Evolutionary conservation across 257 asterid genomes (phyloP), one percentile per base, ranked within the genome.

Genomic region (Hygrophila difformis): DNA sequence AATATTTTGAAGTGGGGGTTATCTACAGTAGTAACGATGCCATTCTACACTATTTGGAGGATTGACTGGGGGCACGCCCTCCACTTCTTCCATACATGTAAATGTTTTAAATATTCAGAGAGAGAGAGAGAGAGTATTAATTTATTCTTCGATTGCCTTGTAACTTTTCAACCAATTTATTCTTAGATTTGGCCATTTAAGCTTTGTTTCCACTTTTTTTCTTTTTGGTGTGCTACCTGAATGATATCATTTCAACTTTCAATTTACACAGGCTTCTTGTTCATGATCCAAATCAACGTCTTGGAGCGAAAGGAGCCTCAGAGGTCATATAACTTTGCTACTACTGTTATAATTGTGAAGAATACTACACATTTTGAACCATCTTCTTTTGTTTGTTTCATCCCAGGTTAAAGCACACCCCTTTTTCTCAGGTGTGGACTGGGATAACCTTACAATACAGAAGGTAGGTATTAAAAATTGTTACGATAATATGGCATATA

Each of bases 281-380:
- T 46, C 96, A 75, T 39, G 93, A 85, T 55, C 87, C 98, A 62
- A 60, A 74, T 72, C 81, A 61, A 60, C 91, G 98, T 36, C 68
- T 89, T 53, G 98, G 98, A 70, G 84, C 82, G 52, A 73, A 69
- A 51, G 97, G 94, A 63, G 89, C 97, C 49, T 69, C 85, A 34
- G 96, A 85, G 96, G 97, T 87, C 18, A 38, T 59, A 42, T 24
- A 28, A 13, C 42, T 53, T 43, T 34, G 26, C 51, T 42, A 24
- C 55, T 41, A 26, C 44, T 18, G 17, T 42, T 47, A 19, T 57
- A 39, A 47, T 28, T 21, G 44, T 45, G 41, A 60, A 41, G 35
- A 51, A 26, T 44, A 47, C 57, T 46, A 23, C 54, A 49, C 50
- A 16, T 17, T 49, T 28, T 49, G 23, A 59, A 48, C 50, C 39